Evolutionary conservation across 2,329 filamentous ascomycete species (phyloP).

Genomic region (Monosporascus sp.): DNA sequence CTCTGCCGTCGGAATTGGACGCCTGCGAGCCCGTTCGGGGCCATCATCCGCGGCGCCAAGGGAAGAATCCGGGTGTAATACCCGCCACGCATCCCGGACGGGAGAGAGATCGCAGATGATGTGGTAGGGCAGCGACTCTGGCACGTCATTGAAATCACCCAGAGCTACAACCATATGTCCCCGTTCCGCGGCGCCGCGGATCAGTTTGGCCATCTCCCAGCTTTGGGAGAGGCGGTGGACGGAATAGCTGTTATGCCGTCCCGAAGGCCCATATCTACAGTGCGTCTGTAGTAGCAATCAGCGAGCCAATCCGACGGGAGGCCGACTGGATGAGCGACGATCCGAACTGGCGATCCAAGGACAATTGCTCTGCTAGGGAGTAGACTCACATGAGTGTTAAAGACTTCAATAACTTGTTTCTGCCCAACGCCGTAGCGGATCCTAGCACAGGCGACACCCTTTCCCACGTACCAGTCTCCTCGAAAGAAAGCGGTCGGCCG

Average conservation of each 20-base stretch:
- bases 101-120: slow-evolving; percentile 75
- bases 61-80: slow-evolving; percentile 78
- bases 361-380: background rate
- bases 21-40: slow-evolving; percentile 60
- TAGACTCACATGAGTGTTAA: slow-evolving; percentile 74
- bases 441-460: slow-evolving; percentile 80
- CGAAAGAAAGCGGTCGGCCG: slow-evolving; percentile 89
- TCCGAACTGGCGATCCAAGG: background rate
- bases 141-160: slow-evolving; percentile 97
- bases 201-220: slow-evolving; percentile 89
- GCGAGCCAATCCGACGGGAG: background rate
- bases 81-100: slow-evolving; percentile 79
- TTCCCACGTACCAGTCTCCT: slow-evolving; percentile 95
- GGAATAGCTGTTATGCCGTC: slow-evolving; percentile 72
- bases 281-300: slow-evolving; percentile 46
- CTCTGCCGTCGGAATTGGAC: slow-evolving; percentile 67
- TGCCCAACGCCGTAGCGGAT: slow-evolving; percentile 64
- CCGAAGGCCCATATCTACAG: slow-evolving; percentile 77
- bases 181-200: slow-evolving; percentile 73
- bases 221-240: slow-evolving; percentile 89
- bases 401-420: slow-evolving; percentile 76
- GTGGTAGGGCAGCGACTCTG: slow-evolving; percentile 75
- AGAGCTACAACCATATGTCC: slow-evolving; percentile 81
- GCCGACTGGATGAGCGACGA: background rate
- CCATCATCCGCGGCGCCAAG: slow-evolving; percentile 67